Conservation (phyloP, 2,329 filamentous ascomycete genomes). For the Nemania sp. region DNA sequence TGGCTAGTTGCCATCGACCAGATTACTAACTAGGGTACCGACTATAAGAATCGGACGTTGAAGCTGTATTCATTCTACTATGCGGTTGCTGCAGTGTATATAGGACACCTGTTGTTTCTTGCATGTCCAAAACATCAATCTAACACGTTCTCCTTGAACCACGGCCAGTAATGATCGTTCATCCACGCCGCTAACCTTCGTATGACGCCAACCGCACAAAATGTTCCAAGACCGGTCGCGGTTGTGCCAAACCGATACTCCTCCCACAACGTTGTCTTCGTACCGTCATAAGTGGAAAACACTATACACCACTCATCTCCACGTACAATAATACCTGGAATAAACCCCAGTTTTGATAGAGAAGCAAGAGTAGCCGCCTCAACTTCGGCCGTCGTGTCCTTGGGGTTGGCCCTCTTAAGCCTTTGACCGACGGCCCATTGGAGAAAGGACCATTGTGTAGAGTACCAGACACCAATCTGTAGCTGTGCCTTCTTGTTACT, state of each 20-base stretch:
- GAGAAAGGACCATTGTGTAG: constrained; percentile 25
- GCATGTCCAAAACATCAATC: constrained; percentile 16
- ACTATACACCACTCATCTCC: constrained; percentile 19
- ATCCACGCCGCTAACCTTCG: constrained; percentile 13
- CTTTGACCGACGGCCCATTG: constrained; percentile 21
- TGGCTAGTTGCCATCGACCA: no score
- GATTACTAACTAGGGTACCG: no score
- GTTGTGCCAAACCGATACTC: constrained; percentile 15
- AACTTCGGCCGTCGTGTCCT: constrained; percentile 7
- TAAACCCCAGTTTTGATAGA: constrained; percentile 20
- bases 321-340: constrained; percentile 17
- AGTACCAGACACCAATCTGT: constrained; percentile 25
- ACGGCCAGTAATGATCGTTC: constrained; percentile 14
- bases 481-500: constrained; percentile 11
- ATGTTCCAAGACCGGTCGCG: neutral
- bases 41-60: no score
- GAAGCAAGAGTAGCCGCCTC: constrained; percentile 6
- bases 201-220: constrained; percentile 10
- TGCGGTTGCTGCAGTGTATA: no score
- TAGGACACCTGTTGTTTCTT: neutral
- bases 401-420: constrained; percentile 10
- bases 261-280: constrained; percentile 20
- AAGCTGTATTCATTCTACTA: no score
- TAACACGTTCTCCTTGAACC: constrained; percentile 17
- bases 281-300: constrained; percentile 22